phyloP scores from a whole-genome alignment of 2,329 filamentous ascomycete genomes.

The Sphaceloma murrayae region DNA sequence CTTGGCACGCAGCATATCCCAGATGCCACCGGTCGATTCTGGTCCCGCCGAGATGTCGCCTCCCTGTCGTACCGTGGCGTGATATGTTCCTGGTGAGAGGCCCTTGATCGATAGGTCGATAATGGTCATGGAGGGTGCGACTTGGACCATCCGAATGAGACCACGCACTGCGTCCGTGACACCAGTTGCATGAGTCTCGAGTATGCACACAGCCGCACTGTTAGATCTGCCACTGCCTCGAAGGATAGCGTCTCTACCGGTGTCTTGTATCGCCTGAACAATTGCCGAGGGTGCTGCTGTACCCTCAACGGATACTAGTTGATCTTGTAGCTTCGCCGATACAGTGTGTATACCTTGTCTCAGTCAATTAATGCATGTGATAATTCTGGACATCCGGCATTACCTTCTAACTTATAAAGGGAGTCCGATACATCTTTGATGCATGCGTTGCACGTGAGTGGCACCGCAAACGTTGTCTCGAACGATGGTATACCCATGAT shows the following conservation, averaged over 20 bases:
- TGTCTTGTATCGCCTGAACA: constrained; percentile 76
- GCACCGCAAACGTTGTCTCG: constrained; percentile 89
- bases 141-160: constrained; percentile 87
- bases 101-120: constrained; percentile 82
- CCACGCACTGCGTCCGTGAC: constrained; percentile 66
- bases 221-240: constrained; percentile 79
- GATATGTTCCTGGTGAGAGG: constrained; percentile 69
- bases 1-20: constrained; percentile 48
- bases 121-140: constrained; percentile 65
- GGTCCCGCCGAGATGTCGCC: constrained; percentile 81
- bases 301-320: constrained; percentile 76
- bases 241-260: constrained; percentile 87
- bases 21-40: constrained; percentile 73
- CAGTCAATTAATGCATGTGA: background rate
- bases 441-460: constrained; percentile 82
- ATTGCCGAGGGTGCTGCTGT: constrained; percentile 87
- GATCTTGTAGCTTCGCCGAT: constrained; percentile 69
- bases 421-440: constrained; percentile 76
- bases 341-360: constrained; percentile 66
- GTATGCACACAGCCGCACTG: constrained; percentile 91
- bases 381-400: background rate
- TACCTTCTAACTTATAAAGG: constrained; percentile 62
- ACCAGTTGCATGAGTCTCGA: constrained; percentile 65
- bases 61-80: constrained; percentile 72
- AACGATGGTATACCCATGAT: constrained; percentile 28